Conservation (phyloP, 108 stramenopile genomes). For the Cyclotella baltica region DNA sequence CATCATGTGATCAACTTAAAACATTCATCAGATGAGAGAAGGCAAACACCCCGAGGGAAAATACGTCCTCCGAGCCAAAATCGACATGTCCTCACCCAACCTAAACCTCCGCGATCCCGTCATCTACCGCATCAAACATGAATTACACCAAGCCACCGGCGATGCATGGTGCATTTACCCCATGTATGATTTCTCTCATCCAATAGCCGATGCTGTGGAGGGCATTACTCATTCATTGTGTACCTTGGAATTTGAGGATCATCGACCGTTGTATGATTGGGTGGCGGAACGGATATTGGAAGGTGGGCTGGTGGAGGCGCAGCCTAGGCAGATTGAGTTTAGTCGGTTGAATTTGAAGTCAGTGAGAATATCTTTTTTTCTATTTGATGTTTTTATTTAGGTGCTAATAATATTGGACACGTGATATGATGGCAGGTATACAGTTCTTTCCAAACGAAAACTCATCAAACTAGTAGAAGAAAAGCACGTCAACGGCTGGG, state of each 20-base stretch:
- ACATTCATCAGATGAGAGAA: conserved; percentile 64
- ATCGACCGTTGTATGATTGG: conserved; percentile 95
- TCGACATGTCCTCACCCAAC: conserved; percentile 92
- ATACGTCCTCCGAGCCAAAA: conserved; percentile 89
- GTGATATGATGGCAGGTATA: conserved; percentile 52
- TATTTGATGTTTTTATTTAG: background rate
- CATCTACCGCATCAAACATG: conserved; percentile 91
- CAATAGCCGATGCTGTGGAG: conserved; percentile 91
- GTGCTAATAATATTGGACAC: background rate
- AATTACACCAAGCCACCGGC: conserved; percentile 88
- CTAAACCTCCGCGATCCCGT: conserved; percentile 94
- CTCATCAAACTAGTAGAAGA: conserved; percentile 88
- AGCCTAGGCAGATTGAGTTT: conserved; percentile 93
- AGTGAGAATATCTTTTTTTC: conserved; percentile 19
- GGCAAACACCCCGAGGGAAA: conserved; percentile 77
- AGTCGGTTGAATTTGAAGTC: conserved; percentile 89
- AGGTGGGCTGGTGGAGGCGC: conserved; percentile 62
- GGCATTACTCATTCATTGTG: conserved; percentile 92
- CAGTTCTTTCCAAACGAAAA: conserved; percentile 89
- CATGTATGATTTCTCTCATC: conserved; percentile 95
- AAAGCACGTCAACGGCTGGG: conserved; percentile 84
- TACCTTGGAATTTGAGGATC: conserved; percentile 94
- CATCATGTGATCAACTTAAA: background rate
- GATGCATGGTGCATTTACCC: conserved; percentile 94
- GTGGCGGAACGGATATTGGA: conserved; percentile 79